Conservation (phyloP, 352 stramenopile species). For the Pythium phragmiticola region DNA sequence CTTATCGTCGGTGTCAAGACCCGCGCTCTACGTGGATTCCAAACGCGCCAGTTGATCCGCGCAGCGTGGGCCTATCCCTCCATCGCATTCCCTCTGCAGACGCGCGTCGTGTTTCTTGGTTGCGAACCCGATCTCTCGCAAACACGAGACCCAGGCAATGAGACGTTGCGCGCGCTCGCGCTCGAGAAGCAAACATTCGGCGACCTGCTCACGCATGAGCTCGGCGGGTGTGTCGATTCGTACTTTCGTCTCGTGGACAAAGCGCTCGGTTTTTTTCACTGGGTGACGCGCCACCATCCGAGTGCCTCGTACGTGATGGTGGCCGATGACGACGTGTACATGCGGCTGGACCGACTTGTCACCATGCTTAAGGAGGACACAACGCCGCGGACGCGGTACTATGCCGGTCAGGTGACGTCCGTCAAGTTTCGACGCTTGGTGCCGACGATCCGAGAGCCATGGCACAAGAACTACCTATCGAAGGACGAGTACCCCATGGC, state of each 20-base stretch:
- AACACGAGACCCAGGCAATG: background rate
- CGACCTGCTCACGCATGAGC: slow-evolving; percentile 49
- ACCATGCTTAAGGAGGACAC: background rate
- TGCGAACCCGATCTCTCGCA: slow-evolving; percentile 20
- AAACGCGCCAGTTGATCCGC: slow-evolving; percentile 15
- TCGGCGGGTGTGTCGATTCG: slow-evolving; percentile 41
- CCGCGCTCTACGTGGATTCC: slow-evolving; percentile 31
- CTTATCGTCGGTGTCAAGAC: slow-evolving; percentile 58
- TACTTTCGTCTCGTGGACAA: slow-evolving; percentile 50
- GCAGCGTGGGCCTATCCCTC: slow-evolving; percentile 30
- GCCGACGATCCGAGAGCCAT: background rate
- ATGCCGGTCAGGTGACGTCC: background rate
- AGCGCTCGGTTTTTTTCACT: slow-evolving; percentile 37
- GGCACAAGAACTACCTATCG: background rate
- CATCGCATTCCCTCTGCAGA: slow-evolving; percentile 5
- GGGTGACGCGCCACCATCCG: background rate
- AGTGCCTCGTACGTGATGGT: slow-evolving; percentile 32
- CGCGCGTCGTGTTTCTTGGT: slow-evolving; percentile 39
- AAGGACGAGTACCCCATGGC: background rate
- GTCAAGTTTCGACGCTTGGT: background rate
- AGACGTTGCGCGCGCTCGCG: background rate
- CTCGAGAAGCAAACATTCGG: slow-evolving; percentile 37
- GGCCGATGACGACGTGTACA: slow-evolving; percentile 53
- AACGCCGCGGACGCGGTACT: background rate
- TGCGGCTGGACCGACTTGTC: slow-evolving; percentile 1